Evolutionary conservation across 345 rosid species (phyloP).

Genomic region (Nephelium lappaceum): DNA sequence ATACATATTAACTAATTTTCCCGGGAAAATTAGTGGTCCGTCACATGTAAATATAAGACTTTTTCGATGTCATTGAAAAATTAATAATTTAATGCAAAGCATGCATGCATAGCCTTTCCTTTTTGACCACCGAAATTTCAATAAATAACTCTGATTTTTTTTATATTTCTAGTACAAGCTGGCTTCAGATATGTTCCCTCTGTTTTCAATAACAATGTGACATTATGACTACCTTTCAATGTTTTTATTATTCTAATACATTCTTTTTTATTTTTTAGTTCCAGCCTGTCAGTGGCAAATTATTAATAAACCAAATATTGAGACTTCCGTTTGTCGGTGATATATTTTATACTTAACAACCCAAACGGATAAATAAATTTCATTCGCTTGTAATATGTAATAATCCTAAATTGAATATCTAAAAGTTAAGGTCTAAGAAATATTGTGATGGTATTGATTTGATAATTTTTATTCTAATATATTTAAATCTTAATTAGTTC

Average conservation of each 20-base stretch:
- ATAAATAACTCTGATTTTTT: background rate
- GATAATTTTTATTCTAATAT: no score
- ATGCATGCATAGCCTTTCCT: background rate
- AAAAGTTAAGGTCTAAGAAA: no score
- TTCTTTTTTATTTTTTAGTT: background rate
- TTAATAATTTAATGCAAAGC: background rate
- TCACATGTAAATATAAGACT: no score
- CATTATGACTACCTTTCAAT: background rate
- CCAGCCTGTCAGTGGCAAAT: background rate
- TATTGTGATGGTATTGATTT: no score
- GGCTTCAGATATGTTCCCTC: background rate
- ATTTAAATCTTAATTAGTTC: no score
- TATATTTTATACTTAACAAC: no score
- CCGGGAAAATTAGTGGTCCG: background rate
- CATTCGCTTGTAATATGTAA: no score
- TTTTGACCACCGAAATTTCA: background rate
- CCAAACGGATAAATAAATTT: no score
- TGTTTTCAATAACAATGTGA: background rate
- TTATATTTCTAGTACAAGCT: background rate
- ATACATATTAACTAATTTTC: background rate
- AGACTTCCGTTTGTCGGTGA: background rate
- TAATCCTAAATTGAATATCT: no score
- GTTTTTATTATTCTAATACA: background rate
- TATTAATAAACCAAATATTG: background rate
- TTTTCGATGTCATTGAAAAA: no score